A percentile compares a stretch with the other conserved stretches of the same genome.
Conservation (phyloP, 345 rosid genomes). For the Syzygium oleosum region DNA sequence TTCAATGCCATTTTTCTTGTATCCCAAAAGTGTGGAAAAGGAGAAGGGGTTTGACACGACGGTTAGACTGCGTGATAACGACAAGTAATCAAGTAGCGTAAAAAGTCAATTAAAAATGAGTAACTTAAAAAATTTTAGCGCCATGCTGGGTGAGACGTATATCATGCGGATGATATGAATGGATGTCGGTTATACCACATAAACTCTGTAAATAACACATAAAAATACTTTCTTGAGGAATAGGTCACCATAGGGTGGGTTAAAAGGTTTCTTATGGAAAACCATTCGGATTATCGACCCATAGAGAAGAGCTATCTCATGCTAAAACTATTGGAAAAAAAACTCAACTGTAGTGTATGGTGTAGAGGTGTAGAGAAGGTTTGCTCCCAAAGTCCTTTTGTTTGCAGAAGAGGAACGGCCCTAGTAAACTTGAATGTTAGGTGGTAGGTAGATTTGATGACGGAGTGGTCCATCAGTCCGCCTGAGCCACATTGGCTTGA, state of each 20-base stretch:
- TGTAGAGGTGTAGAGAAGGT: too few species aligned
- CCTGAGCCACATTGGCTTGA: background rate
- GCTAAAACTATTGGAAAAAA: too few species aligned
- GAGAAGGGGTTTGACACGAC: background rate
- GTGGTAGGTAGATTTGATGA: background rate
- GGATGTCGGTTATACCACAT: background rate
- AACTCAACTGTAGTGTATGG: background rate
- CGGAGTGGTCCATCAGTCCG: background rate
- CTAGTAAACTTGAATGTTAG: background rate
- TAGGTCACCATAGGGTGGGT: background rate
- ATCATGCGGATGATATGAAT: background rate
- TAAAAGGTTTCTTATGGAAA: background rate
- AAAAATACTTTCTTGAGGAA: background rate
- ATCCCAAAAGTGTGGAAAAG: background rate
- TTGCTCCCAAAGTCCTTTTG: background rate
- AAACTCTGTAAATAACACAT: fast-evolving
- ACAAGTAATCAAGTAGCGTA: background rate
- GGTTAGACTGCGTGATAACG: background rate
- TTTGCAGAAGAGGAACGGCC: background rate
- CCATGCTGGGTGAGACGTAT: background rate
- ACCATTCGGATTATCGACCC: background rate
- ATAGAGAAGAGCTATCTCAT: background rate
- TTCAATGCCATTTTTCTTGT: background rate
- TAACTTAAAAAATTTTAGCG: background rate
- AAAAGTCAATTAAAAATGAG: background rate